phyloP scores from a whole-genome alignment of 495 filamentous ascomycete genomes.

The Xylaria longipes region DNA sequence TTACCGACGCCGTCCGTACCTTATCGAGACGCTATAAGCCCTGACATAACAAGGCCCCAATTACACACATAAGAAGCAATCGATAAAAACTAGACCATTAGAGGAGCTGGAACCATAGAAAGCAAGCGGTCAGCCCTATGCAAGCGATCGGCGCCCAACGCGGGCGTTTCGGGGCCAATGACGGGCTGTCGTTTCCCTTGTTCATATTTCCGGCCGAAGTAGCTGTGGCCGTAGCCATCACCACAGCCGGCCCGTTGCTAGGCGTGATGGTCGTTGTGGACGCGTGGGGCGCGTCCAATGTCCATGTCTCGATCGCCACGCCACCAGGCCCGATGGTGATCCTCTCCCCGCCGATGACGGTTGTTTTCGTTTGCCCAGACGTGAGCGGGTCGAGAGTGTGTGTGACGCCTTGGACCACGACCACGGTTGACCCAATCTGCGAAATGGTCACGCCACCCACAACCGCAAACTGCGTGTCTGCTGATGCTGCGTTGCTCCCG shows the following conservation, averaged over 20 bases:
- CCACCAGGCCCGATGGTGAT: constrained; percentile 50
- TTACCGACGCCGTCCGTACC: constrained; percentile 2
- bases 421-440: constrained; percentile 54
- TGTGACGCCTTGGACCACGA: constrained; percentile 54
- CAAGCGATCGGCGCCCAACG: constrained; percentile 18
- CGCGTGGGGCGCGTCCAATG: constrained; percentile 49
- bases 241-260: constrained; percentile 28
- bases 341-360: constrained; percentile 49
- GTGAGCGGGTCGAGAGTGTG: constrained; percentile 56
- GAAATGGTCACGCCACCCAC: constrained; percentile 57
- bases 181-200: constrained; percentile 15
- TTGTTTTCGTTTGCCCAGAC: constrained; percentile 44
- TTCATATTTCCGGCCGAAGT: neutral
- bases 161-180: constrained; percentile 20
- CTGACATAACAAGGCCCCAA: neutral
- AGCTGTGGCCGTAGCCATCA: constrained; percentile 31
- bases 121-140: constrained; percentile 25
- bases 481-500: constrained; percentile 39
- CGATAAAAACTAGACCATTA: neutral
- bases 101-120: neutral
- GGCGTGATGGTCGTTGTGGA: constrained; percentile 48
- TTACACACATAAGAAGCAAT: neutral
- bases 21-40: neutral
- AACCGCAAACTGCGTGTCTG: constrained; percentile 48
- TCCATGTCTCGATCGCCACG: constrained; percentile 52